Base-by-base conservation (phyloP, 768 basidiomycete genomes). In the Candolleomyces eurysporus region DNA sequence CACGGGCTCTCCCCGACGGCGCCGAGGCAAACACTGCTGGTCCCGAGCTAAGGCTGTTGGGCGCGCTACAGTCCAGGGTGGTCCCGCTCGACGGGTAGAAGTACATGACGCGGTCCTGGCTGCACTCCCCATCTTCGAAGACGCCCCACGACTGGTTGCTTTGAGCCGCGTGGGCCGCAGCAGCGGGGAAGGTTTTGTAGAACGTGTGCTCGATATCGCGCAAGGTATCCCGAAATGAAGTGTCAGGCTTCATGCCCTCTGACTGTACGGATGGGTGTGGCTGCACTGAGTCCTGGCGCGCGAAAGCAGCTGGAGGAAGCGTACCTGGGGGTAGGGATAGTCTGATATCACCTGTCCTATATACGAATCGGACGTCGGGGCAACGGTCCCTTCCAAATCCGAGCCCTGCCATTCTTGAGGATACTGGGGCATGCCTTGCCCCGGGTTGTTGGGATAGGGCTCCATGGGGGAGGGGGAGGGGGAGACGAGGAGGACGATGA, bases 131-230 rank as follows among this genome's bases (percentile, higher is more conserved):
- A 4, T 39, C 22, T 36, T 39, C 21, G 19, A n/a, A 36, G 32
- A 43, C 36, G 14, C 11, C 14, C 57, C 43, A 58, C 19, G 39
- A 7, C 31, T 16, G 16, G 13, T 31, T 6, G 36, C 42, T 16
- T 49, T 14, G 40, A 36, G 30, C 40, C 59, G 58, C n/a, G 26
- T 42, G 46, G 59, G 64, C n/a, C n/a, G 66, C 66, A 21, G 66
- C 66, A 21, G 39, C 64, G 17, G 66, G 66, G 40, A 67, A 67
- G 17, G 64, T 65, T 21, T 31, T 66, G 61, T 76, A 80, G 63
- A 80, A 81, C 52, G 65, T 61, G 22, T 76, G 75, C 62, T 80
- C 79, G 19, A 73, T 67, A 32, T 78, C 75, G 32, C 70, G 63
- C 63, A 76, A 68, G 60, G 73, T 75, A 70, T 13, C 72, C 68